Conservation (phyloP, 1,284 basidiomycete genomes). For the Ceratobasidium sp. region DNA sequence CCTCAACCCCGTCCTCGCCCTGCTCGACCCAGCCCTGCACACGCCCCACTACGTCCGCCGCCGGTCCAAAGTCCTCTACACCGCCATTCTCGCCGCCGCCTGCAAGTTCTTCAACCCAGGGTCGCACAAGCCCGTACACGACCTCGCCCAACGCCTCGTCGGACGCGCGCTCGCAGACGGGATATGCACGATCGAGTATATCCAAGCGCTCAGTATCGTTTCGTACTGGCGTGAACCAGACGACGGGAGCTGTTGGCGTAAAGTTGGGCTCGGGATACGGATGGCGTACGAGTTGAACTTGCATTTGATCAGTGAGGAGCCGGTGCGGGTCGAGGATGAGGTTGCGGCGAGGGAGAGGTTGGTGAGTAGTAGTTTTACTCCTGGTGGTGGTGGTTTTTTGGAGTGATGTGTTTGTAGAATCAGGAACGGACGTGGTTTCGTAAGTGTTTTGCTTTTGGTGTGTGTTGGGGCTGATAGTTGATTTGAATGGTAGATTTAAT, state of each 20-base stretch:
- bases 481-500: neutral
- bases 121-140: slow-evolving; percentile 53
- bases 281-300: slow-evolving; percentile 56
- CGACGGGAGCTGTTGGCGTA: slow-evolving; percentile 54
- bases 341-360: slow-evolving; percentile 50
- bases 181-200: slow-evolving; percentile 54
- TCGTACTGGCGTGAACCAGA: slow-evolving; percentile 57
- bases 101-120: slow-evolving; percentile 55
- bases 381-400: neutral
- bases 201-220: slow-evolving; percentile 56
- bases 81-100: slow-evolving; percentile 56
- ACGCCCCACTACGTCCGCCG: slow-evolving; percentile 54
- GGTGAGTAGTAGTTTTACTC: neutral
- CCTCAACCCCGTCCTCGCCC: slow-evolving; percentile 51
- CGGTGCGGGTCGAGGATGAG: slow-evolving; percentile 51
- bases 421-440: slow-evolving; percentile 51
- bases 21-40: slow-evolving; percentile 56
- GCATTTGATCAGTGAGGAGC: slow-evolving; percentile 50
- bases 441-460: slow-evolving; percentile 41
- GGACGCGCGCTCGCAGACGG: slow-evolving; percentile 56
- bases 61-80: slow-evolving; percentile 56
- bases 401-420: slow-evolving; percentile 40
- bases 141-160: slow-evolving; percentile 54
- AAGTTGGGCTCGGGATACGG: slow-evolving; percentile 52
- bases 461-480: neutral